A percentile compares a stretch with the other conserved stretches of the same genome.
Evolutionary conservation across 768 basidiomycete species (phyloP).

Genomic region (Boletus fagicola): DNA sequence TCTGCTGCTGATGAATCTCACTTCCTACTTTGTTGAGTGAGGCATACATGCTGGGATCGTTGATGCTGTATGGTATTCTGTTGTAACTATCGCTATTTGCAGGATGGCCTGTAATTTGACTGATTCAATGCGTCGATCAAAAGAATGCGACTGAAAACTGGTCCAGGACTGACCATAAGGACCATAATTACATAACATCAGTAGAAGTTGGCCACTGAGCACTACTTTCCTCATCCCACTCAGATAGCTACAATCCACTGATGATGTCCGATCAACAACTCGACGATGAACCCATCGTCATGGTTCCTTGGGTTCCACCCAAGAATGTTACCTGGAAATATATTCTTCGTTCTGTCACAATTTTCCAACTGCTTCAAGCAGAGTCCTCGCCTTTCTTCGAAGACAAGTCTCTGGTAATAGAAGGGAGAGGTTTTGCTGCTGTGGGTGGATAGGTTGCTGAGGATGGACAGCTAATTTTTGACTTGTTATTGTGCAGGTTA

Average conservation of each 20-base stretch:
- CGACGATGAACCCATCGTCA: conserved; percentile 2
- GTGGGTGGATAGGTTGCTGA: conserved; percentile 8
- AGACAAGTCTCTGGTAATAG: conserved; percentile 46
- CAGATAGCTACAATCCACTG: neutral
- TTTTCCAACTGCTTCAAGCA: conserved; percentile 52
- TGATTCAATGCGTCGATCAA: neutral
- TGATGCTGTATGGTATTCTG: neutral
- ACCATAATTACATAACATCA: conserved; percentile 8
- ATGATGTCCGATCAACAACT: conserved; percentile 12
- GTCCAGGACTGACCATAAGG: neutral
- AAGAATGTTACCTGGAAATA: neutral
- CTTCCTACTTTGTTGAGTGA: conserved; percentile 50
- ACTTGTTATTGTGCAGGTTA: conserved; percentile 32
- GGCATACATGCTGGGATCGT: neutral
- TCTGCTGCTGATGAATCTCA: conserved; percentile 84
- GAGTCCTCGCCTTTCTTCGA: conserved; percentile 33
- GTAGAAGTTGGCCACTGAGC: neutral
- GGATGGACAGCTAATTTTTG: conserved; percentile 30
- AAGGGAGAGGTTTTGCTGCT: conserved; percentile 36
- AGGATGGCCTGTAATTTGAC: neutral
- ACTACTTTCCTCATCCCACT: neutral
- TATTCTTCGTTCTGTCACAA: conserved; percentile 48
- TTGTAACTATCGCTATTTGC: neutral
- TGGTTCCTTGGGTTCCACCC: conserved; percentile 3
- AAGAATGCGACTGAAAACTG: neutral